Percentiles rank a stretch among this genome's conserved stretches.
These are phyloP conservation scores for Malus hybrid DNA, from an alignment of 331 rosid species.

Conservation along the genomic window DNA sequence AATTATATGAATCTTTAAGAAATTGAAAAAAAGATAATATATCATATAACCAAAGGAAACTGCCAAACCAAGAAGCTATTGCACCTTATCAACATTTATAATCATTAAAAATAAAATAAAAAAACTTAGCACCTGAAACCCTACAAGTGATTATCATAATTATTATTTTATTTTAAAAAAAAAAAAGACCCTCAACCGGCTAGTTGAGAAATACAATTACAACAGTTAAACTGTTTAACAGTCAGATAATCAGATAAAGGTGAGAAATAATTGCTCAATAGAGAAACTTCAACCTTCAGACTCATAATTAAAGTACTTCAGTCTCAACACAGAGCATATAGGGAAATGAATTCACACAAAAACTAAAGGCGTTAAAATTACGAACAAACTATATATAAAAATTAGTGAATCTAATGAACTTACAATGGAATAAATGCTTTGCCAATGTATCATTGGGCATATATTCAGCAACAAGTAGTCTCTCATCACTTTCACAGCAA, in stretches of 20 bases:
- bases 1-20: not conserved
- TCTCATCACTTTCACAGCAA: constrained; percentile 86
- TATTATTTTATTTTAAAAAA: not conserved
- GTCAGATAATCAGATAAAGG: not conserved
- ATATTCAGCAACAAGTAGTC: constrained; percentile 81
- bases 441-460: constrained; percentile 88
- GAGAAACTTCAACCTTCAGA: not conserved
- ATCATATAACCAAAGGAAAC: not conserved
- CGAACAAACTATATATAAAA: not conserved
- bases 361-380: not conserved
- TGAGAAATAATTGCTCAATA: not conserved
- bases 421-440: constrained; percentile 90
- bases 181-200: not conserved
- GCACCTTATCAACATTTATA: not conserved
- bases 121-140: not conserved
- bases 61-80: not conserved
- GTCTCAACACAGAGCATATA: not conserved
- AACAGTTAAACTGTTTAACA: not conserved
- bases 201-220: not conserved
- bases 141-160: not conserved
- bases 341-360: not conserved
- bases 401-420: constrained; percentile 17
- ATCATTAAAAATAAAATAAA: not conserved
- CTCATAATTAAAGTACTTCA: not conserved
- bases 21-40: not conserved